These are phyloP conservation scores for Stentor coeruleus DNA, from an alignment of 73 alveolate genomes.

Conservation along the genomic window DNA sequence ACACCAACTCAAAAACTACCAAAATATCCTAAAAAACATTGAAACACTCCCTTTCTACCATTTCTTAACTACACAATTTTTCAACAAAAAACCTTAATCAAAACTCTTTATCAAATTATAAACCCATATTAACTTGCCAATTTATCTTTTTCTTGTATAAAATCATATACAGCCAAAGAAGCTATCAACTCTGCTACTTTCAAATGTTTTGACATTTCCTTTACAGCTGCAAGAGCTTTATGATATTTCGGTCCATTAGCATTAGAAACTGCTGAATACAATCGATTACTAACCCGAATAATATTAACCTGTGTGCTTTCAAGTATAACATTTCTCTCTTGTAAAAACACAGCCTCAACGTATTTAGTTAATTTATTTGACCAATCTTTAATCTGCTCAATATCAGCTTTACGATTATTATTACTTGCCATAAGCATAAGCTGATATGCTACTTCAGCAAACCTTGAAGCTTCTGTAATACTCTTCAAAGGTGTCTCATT, in stretches of 20 bases:
- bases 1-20: too few relatives aligned
- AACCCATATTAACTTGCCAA: too few relatives aligned
- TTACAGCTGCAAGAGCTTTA: not conserved
- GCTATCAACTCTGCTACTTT: too few relatives aligned
- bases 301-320: not conserved
- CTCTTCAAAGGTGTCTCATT: slow-evolving; percentile 5
- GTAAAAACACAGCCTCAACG: not conserved
- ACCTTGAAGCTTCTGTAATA: not conserved
- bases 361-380: not conserved
- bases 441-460: not conserved
- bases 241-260: not conserved
- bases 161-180: too few relatives aligned
- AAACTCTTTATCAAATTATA: too few relatives aligned
- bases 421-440: not conserved
- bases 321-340: not conserved
- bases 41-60: too few relatives aligned
- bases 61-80: too few relatives aligned
- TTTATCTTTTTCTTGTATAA: too few relatives aligned
- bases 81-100: too few relatives aligned
- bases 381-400: not conserved
- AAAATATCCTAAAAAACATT: too few relatives aligned
- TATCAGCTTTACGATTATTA: not conserved
- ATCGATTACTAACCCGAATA: not conserved
- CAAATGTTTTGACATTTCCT: too few relatives aligned
- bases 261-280: not conserved